Evolutionary conservation across 176 grass and related monocot species (phyloP).

Genomic region (Eleusine indica): DNA sequence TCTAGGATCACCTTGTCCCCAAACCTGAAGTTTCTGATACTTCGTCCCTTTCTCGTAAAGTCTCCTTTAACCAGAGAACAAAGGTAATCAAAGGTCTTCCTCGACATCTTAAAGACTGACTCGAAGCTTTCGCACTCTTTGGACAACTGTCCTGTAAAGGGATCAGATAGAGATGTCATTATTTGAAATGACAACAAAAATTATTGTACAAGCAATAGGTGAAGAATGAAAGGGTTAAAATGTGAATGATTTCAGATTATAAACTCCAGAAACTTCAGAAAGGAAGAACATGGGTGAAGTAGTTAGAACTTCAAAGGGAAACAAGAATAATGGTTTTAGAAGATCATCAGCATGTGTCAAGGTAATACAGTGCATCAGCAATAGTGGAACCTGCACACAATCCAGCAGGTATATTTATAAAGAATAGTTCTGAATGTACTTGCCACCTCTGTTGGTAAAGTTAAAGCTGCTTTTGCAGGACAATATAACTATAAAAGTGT

Average conservation of each 20-base stretch:
- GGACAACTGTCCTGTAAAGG: constrained; percentile 49
- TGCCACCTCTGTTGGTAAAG: constrained; percentile 15
- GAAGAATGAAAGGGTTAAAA: constrained; percentile 12
- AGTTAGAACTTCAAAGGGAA: constrained; percentile 16
- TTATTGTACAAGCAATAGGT: neutral
- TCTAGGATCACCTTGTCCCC: constrained; percentile 41
- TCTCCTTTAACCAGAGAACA: constrained; percentile 60
- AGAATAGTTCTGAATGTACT: neutral
- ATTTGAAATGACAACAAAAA: constrained; percentile 17
- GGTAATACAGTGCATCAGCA: neutral
- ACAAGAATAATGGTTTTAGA: neutral
- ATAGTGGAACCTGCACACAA: neutral
- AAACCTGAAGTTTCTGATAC: constrained; percentile 44
- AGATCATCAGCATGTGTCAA: neutral
- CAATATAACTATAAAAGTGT: neutral
- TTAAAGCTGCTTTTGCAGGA: constrained; percentile 5
- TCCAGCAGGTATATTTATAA: neutral
- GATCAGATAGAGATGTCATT: constrained; percentile 13
- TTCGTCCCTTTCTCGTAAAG: constrained; percentile 50
- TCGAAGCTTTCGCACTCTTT: constrained; percentile 55
- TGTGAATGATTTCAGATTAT: constrained; percentile 11
- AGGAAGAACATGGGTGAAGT: neutral
- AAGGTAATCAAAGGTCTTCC: constrained; percentile 85
- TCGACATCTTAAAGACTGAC: constrained; percentile 75
- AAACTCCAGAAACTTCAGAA: neutral